Base-by-base conservation (phyloP, 768 basidiomycete species). In the Macrolepiota albuminosa region DNA sequence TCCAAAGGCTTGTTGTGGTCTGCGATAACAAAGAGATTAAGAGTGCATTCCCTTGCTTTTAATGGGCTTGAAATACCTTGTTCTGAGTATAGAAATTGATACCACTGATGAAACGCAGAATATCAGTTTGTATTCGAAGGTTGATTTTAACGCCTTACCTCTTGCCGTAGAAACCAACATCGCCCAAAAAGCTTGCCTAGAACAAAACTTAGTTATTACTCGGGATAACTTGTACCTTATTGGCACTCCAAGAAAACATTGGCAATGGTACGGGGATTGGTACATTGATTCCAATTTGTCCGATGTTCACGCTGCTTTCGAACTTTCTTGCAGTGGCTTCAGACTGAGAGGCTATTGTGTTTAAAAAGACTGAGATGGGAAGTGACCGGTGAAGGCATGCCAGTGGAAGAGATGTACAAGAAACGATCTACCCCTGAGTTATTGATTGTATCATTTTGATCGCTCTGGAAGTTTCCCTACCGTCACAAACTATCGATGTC, bases 241-340 rank as follows among this genome's bases (percentile, higher is more conserved):
- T 96, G 31, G 96, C 96, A 66, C 91, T 93, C 93, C 93, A 96
- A 33, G 93, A 84, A 77, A 97, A 98, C 91, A 97, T 95, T 16
- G 90, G 89, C 58, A 83, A 67, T 48, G 96, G 96, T 6, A 99
- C 96, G 14, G 94, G 91, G 54, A 93, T 93, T 4, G 92, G 91
- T 9, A 95, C 88, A 70, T 95, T 98, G 71, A 98, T 85, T 47
- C 96, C 96, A 68, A 99, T 84, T 73, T 92, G 94, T 26, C 95
- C 95, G 55, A 93, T 87, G 64, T 98, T 91, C 56, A 96, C 86
- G 49, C 87, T 81, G 13, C 78, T 78, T 75, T 98, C 96, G 63
- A 97, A 99, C 72, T 90, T 92, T 58, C 96, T 85, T 18, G 95
- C 96, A 7, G 94, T 93, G 37, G 96, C 92, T 16, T 97, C 97